Base-by-base conservation (phyloP, 129 eudicot species). In the Daucus carota region DNA sequence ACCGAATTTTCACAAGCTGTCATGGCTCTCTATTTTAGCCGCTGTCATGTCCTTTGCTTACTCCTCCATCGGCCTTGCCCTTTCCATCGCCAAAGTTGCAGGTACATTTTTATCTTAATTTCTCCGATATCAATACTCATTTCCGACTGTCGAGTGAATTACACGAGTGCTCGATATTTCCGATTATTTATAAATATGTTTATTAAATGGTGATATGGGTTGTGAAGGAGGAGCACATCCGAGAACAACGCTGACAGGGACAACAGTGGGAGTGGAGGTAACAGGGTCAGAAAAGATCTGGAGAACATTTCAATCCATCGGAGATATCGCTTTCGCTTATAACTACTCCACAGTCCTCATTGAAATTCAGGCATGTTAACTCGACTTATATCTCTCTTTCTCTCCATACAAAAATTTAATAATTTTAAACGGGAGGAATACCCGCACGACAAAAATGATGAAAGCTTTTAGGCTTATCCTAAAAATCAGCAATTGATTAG, bases 31-130 rank as follows among this genome's bases (percentile, higher is more conserved):
- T 1, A 80, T 92, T n/a, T 71, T 92, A 0, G 98, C 98, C 0
- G 98, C 98, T 0, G 80, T 90, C 22, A 92, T 92, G 98, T 92
- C 98, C 31, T 92, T 92, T 44, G 88, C 98, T 33, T 92, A 92
- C 76, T 83, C 98, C 9, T 74, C 89, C 14, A 90, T 92, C 46
- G 98, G 98, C 41, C 88, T 92, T 14, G 98, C 82, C 2, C 90
- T 93, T 75, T 88, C 96, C 63, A 75, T 93, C 1, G 96, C 95
- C 34, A 87, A 85, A 80, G 87, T 85, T 70, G 82, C 75, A 15
- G 81, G 87, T 84, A 80, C 1, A 22, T 41, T 14, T 60, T 1
- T 52, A 26, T 60, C 1, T 60, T 26, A 2, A 2, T 63, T 20
- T 15, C 18, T 16, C 1, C 0, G 7, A 5, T 40, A 40, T 40